Base-by-base conservation (phyloP, 371 early-diverging fungal species). In the Mortierella sp. region DNA sequence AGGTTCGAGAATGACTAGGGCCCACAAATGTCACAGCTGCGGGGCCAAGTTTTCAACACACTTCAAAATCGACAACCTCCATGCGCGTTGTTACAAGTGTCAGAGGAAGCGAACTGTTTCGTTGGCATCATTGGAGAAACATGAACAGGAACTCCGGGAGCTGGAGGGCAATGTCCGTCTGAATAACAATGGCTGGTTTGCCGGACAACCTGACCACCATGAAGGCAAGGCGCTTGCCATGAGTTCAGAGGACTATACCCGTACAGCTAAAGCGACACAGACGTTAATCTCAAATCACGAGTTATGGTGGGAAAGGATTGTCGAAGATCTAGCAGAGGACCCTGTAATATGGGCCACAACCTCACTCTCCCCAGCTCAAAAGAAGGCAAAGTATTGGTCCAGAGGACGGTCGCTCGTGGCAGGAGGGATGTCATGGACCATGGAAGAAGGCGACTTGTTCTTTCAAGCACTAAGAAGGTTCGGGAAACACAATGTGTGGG, bases 401-500 rank as follows among this genome's bases (percentile, higher is more conserved):
- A 25, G 45, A 48, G 58, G 67, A n/a, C 8, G 47, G 24, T 29
- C 54, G 0, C 21, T 74, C 6, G 54, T 68, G 13, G 68, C 68
- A 6, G 76, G 57, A 6, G 76, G 76, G 16, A 74, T 74, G 76
- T 14, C 17, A 0, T 74, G 76, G 76, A 57, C 68, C 0, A 40
- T 25, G 0, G 68, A 68, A 31, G 76, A 74, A 13, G 39, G 64
- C 29, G 53, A 74, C 37, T 41, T 63, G 19, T 74, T 74, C 43
- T 68, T 60, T 22, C 68, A 68, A 16, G 76, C 64, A 17, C 44
- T 74, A 13, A 56, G 68, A 14, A 49, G 76, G 34, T 74, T 74
- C 39, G 76, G 76, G 6, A 74, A 64, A 34, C 76, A 74, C 34
- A 74, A 74, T 27, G 61, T 74, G 5, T 74, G 76, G 76, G 76